Conservation (phyloP, 202 grass and related monocot species). For the Eragrostis tef region DNA sequence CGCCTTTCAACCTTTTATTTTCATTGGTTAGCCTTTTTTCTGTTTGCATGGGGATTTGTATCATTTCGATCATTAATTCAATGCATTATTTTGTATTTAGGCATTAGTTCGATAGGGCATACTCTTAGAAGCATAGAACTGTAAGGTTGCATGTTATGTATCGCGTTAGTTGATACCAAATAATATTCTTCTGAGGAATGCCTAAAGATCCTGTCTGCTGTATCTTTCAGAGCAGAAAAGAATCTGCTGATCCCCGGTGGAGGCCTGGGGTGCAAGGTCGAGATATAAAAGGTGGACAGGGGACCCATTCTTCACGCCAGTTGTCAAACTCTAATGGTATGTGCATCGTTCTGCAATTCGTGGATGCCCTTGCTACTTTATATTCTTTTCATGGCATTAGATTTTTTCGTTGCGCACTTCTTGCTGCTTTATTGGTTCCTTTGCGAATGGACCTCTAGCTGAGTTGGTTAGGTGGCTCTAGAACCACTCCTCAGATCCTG, state of each 20-base stretch:
- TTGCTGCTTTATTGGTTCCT: neutral
- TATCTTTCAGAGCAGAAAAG: slow-evolving; percentile 57
- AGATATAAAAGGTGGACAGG: slow-evolving; percentile 63
- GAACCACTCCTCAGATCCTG: no score
- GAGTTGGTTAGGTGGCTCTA: no score
- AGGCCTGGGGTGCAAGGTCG: slow-evolving; percentile 58
- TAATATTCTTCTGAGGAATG: slow-evolving; percentile 12
- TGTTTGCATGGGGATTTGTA: neutral
- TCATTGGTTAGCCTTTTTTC: neutral
- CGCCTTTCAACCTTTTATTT: neutral
- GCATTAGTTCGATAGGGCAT: neutral
- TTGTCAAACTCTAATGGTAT: slow-evolving; percentile 61
- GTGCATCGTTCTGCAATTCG: neutral
- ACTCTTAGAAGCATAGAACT: neutral
- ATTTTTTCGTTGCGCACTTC: neutral
- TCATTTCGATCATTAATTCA: neutral
- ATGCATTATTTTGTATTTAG: neutral
- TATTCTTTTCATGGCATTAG: neutral
- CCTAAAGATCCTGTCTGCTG: slow-evolving; percentile 17
- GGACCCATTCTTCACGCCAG: slow-evolving; percentile 60
- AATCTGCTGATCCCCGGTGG: slow-evolving; percentile 59
- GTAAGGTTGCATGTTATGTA: no score
- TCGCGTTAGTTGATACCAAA: neutral
- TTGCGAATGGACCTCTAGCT: no score
- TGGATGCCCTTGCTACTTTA: neutral